Base-by-base conservation (phyloP, 148 eudicot species). In the Spergularia bocconei region DNA sequence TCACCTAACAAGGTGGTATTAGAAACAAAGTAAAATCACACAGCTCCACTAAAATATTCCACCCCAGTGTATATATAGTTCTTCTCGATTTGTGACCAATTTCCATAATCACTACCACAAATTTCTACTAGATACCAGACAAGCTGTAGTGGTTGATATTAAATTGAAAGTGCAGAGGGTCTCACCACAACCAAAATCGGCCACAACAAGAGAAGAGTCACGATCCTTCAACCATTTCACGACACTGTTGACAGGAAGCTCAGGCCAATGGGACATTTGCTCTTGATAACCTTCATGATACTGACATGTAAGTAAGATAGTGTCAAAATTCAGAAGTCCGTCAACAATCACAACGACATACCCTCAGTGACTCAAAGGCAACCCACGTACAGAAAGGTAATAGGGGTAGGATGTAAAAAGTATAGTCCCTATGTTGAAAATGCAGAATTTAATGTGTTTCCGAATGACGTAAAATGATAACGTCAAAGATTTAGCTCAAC, bases 121-220 rank as follows among this genome's bases (percentile, higher is more conserved):
- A 20, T 20, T 59, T 20, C 25, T 59, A 21, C 63, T 59, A 20
- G 62, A 58, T n/a, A 20, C 62, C 69, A 9, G 13, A 5, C 7
- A 19, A 7, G 33, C 13, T 13, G 19, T 66, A 66, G 52, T 25
- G 4, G 11, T 25, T 69, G 23, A 52, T 52, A 62, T 23, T 9
- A 63, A 7, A 44, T 41, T 21, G 6, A 68, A 51, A 29, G 47
- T 52, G 16, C 14, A 5, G 47, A 75, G 39, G 69, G 77, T 78
- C 94, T 90, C 78, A 93, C 98, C 98, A 74, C 95, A 93, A 48
- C 98, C 98, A 85, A 93, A 93, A 85, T 93, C 98, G 66, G 97
- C 97, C 60, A 93, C 93, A 74, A 88, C 81, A 81, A 91, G 81
- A 77, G 97, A 87, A 79, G 98, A 78, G 68, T 74, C 79, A 11